Conservation (phyloP, 331 rosid species). For the Saraca asoca region DNA sequence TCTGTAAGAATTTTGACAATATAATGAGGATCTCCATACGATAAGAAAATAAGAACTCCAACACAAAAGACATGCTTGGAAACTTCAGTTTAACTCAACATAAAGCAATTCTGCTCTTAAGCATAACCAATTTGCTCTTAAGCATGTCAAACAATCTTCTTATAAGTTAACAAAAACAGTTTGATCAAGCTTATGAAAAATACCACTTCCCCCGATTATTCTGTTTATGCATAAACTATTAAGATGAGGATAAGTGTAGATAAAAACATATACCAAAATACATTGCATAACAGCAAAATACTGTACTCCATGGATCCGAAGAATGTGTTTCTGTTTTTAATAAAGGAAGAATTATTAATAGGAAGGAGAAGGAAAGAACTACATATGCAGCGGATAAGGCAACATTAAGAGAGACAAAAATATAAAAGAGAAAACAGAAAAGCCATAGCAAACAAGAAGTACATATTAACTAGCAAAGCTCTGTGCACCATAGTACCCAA, state of each 20-base stretch:
- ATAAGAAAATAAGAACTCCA: conserved; percentile 8
- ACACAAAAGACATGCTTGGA: conserved; percentile 4
- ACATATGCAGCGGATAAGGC: too few relatives aligned
- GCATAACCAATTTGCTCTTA: neutral
- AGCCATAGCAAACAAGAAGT: too few relatives aligned
- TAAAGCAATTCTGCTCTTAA: neutral
- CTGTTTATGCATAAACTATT: neutral
- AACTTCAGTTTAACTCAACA: conserved; percentile 3
- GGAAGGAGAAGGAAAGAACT: too few relatives aligned
- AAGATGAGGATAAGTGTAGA: conserved; percentile 12
- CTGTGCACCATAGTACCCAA: too few relatives aligned
- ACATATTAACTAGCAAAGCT: too few relatives aligned
- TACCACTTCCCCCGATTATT: neutral
- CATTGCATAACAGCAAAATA: neutral
- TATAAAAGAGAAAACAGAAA: too few relatives aligned
- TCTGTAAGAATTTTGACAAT: conserved; percentile 55
- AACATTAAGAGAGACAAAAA: too few relatives aligned
- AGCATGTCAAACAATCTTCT: neutral
- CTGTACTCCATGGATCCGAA: neutral
- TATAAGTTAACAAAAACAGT: neutral
- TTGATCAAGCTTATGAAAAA: conserved; percentile 25
- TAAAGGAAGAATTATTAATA: too few relatives aligned
- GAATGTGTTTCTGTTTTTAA: neutral
- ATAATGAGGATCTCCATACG: conserved; percentile 40
- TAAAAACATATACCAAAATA: neutral